Base-by-base conservation (phyloP, 805 yeast species). In the Yamadazyma nakazawae region DNA sequence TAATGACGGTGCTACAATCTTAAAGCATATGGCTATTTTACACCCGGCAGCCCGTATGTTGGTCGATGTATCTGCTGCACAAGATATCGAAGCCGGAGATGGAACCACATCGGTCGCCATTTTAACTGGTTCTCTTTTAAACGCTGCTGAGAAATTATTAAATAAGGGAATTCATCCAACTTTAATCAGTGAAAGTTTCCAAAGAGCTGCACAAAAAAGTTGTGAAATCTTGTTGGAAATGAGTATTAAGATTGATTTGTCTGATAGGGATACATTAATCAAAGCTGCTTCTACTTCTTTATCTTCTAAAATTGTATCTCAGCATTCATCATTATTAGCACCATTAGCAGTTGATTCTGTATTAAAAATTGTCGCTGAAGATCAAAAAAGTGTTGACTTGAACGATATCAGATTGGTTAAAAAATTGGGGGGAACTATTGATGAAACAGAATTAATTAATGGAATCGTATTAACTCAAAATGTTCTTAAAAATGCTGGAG, bases 1-100 rank as follows among this genome's bases (percentile, higher is more conserved):
- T 53, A 94, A 94, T 66, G 99, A 94, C 69, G 99, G 99, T 30
- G 98, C 95, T 67, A 94, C 99, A 2, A 94, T 94, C 56, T 74
- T 92, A 57, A 84, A 88, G 59, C 97, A 94, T 66, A 94, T 94
- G 98, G 98, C 99, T 1, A 96, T 94, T 42, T 78, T 94, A 63
- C 99, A 94, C 64, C 99, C 99, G 2, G 99, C 97, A 1, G 99
- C 99, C 1, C 85, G 90, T 61, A 94, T 94, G 98, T 64, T 80
- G 60, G 99, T 94, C 38, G 98, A 94, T 63, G 88, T 94, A 24
- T 85, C 96, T 49, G 97, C 91, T 36, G 98, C 99, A 1, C 99
- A 94, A 70, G 99, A 94, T 59, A 86, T 91, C 34, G 99, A 91
- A 67, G 99, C 98, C n/a, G 99, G 99, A 46, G 99, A 94, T 64